Percentiles rank a stretch among this genome's conserved stretches.
Conservation (phyloP, 2,329 filamentous ascomycete species). For the Paecilomyces formosus region DNA sequence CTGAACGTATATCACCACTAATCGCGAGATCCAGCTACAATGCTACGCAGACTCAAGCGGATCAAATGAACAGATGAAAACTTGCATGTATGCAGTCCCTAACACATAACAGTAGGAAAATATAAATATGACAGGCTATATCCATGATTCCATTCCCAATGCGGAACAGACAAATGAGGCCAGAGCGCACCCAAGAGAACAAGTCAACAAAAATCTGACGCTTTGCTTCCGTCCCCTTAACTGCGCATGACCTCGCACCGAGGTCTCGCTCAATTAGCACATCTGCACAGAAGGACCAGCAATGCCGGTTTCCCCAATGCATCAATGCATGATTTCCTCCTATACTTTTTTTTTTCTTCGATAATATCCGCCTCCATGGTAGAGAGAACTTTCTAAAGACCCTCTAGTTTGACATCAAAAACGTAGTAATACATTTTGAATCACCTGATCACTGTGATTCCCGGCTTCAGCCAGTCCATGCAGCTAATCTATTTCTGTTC, state of each 20-base stretch:
- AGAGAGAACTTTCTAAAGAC: background rate
- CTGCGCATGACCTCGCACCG: background rate
- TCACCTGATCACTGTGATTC: background rate
- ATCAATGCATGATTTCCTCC: background rate
- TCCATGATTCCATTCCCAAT: constrained; percentile 30
- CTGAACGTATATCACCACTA: no score
- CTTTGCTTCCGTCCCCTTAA: constrained; percentile 1
- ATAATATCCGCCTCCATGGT: background rate
- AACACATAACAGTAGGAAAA: constrained; percentile 26
- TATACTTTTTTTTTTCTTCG: background rate
- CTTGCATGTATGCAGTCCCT: constrained; percentile 29
- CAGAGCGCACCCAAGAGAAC: constrained; percentile 18
- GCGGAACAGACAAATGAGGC: constrained; percentile 14
- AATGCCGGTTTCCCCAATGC: background rate
- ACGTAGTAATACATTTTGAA: background rate
- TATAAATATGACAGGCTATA: constrained; percentile 29
- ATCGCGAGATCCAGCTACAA: background rate
- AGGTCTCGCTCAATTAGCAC: background rate
- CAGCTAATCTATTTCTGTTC: constrained; percentile 19
- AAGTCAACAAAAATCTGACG: background rate
- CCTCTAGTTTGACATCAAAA: constrained; percentile 1
- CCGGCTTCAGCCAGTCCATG: background rate
- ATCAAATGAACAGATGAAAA: constrained; percentile 18
- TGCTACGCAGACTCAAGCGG: background rate
- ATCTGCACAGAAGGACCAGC: background rate